These are phyloP conservation scores for Candida mattraensis DNA, from an alignment of 805 yeast genomes.

Conservation along the genomic window DNA sequence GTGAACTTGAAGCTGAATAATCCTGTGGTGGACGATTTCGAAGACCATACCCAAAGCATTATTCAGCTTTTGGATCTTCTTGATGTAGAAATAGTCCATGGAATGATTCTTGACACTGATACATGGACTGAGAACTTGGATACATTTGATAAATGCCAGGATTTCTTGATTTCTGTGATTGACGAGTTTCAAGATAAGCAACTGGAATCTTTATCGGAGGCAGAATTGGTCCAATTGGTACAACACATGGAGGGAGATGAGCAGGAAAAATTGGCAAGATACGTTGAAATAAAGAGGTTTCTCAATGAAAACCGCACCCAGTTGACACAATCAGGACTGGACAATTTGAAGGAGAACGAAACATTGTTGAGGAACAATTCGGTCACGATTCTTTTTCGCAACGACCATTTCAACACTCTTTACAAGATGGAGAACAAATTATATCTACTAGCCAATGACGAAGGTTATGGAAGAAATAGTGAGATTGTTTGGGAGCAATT, in stretches of 20 bases:
- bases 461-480: constrained; percentile 48
- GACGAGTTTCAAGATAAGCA: constrained; percentile 10
- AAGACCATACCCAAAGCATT: constrained; percentile 20
- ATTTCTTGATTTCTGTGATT: constrained; percentile 24
- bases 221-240: constrained; percentile 5
- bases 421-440: constrained; percentile 49
- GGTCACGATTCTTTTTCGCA: constrained; percentile 75
- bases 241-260: constrained; percentile 5
- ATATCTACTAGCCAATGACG: constrained; percentile 72
- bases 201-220: constrained; percentile 8
- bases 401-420: constrained; percentile 83
- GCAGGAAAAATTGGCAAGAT: constrained; percentile 8
- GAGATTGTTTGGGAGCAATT: constrained; percentile 84
- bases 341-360: constrained; percentile 35
- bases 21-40: constrained; percentile 24
- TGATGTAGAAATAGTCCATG: constrained; percentile 60
- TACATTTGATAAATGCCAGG: constrained; percentile 33
- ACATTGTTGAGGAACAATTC: constrained; percentile 49
- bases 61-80: constrained; percentile 24
- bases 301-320: constrained; percentile 70
- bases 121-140: constrained; percentile 10
- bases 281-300: constrained; percentile 34
- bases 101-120: constrained; percentile 48
- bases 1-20: constrained; percentile 69
- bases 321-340: constrained; percentile 67